phyloP scores from a whole-genome alignment of 306 rosid species.

The Gastrolobium bilobum region DNA sequence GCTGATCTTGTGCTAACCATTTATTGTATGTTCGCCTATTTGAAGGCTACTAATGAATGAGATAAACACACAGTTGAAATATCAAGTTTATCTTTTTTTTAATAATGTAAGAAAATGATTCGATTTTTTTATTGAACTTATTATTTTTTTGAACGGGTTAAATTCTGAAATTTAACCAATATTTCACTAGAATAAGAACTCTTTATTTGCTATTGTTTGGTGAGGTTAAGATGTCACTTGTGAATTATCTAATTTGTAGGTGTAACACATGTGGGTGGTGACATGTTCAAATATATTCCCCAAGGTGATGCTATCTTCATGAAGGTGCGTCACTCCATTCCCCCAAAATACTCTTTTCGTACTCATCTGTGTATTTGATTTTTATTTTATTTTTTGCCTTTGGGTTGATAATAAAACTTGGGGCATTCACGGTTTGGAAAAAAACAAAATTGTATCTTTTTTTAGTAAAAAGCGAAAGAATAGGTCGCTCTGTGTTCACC shows the following conservation, averaged over 20 bases:
- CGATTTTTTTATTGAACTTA: no score
- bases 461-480: no score
- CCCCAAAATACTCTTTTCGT: background rate
- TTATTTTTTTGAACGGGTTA: no score
- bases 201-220: background rate
- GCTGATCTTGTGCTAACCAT: no score
- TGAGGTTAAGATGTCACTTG: background rate
- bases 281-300: conserved; percentile 87
- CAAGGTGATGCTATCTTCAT: conserved; percentile 78
- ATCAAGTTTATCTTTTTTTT: no score
- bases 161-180: no score
- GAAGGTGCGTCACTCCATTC: conserved; percentile 63
- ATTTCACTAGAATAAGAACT: no score
- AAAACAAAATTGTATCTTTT: background rate
- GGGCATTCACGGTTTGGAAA: background rate
- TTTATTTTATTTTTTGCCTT: background rate
- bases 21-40: no score
- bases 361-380: background rate
- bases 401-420: background rate
- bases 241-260: conserved; percentile 51
- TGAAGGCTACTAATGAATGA: no score
- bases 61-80: no score
- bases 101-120: no score
- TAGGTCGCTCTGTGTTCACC: no score
- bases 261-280: conserved; percentile 83